These are phyloP conservation scores for Ophiocordyceps australis DNA, from an alignment of 2,329 filamentous ascomycete genomes.

Conservation along the genomic window DNA sequence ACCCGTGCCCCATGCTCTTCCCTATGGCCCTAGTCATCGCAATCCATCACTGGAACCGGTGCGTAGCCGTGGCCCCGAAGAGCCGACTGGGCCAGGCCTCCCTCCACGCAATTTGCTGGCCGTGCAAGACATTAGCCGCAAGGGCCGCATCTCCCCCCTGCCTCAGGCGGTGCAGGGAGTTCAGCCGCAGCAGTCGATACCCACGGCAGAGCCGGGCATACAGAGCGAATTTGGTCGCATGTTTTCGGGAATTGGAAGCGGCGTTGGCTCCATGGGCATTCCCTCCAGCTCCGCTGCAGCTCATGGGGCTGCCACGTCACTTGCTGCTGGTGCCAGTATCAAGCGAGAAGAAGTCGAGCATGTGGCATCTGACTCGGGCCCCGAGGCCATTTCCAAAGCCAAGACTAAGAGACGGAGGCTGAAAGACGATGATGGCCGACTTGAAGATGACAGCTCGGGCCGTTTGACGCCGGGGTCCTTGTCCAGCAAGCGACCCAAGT, in stretches of 20 bases:
- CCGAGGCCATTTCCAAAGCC: slow-evolving; percentile 20
- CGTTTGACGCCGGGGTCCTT: slow-evolving; percentile 40
- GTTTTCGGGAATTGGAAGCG: slow-evolving; percentile 74
- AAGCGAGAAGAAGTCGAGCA: slow-evolving; percentile 35
- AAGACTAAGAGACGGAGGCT: slow-evolving; percentile 48
- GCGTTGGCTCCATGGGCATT: slow-evolving; percentile 28
- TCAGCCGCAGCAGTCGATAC: slow-evolving; percentile 62
- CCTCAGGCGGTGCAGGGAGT: slow-evolving; percentile 90
- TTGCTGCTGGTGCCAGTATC: slow-evolving; percentile 16
- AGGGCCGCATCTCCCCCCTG: slow-evolving; percentile 69
- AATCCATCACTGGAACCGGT: slow-evolving; percentile 19
- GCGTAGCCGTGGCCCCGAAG: slow-evolving; percentile 22
- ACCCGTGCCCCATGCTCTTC: slow-evolving; percentile 28
- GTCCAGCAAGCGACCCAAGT: slow-evolving; percentile 51
- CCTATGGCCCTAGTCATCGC: slow-evolving; percentile 25
- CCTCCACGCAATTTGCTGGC: slow-evolving; percentile 53
- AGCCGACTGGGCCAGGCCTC: slow-evolving; percentile 31
- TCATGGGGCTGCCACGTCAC: slow-evolving; percentile 15
- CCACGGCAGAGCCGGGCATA: slow-evolving; percentile 69
- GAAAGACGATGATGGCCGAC: slow-evolving; percentile 55
- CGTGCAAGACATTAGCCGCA: slow-evolving; percentile 64
- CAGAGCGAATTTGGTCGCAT: slow-evolving; percentile 92
- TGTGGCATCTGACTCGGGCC: slow-evolving; percentile 22
- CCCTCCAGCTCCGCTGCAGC: slow-evolving; percentile 32
- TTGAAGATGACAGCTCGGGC: slow-evolving; percentile 48